Conservation (phyloP, 768 basidiomycete genomes). For the Russula earlei region DNA sequence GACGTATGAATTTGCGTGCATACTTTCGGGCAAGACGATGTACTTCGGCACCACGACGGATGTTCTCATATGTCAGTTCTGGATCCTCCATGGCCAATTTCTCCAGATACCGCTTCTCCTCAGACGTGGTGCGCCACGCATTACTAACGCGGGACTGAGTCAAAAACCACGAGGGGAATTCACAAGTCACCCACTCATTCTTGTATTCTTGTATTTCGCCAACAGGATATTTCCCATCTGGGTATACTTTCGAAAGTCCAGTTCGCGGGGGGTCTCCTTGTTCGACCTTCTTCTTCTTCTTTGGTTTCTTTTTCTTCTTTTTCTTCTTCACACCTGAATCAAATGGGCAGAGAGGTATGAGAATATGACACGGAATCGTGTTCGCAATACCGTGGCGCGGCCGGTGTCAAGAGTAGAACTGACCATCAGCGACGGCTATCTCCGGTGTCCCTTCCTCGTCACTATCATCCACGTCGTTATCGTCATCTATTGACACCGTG, state of each 20-base stretch:
- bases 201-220: constrained; percentile 89
- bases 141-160: constrained; percentile 45
- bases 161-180: not conserved
- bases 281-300: constrained; percentile 67
- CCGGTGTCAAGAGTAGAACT: constrained; percentile 20
- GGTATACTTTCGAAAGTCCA: constrained; percentile 82
- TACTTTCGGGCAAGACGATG: constrained; percentile 85
- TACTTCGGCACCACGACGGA: constrained; percentile 90
- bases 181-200: constrained; percentile 62
- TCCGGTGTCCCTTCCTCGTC: constrained; percentile 28
- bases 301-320: constrained; percentile 92
- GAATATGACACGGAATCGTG: not conserved
- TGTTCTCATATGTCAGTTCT: constrained; percentile 76
- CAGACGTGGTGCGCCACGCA: constrained; percentile 77
- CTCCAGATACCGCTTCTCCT: constrained; percentile 84
- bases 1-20: constrained; percentile 75
- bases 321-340: constrained; percentile 56
- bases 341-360: not conserved
- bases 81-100: constrained; percentile 69
- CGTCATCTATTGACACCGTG: constrained; percentile 9
- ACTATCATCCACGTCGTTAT: constrained; percentile 26
- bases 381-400: not conserved
- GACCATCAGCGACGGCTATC: constrained; percentile 24
- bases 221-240: constrained; percentile 78
- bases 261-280: constrained; percentile 92